Conservation (phyloP, 164 flowering plant genomes). For the Magnolia sinica region DNA sequence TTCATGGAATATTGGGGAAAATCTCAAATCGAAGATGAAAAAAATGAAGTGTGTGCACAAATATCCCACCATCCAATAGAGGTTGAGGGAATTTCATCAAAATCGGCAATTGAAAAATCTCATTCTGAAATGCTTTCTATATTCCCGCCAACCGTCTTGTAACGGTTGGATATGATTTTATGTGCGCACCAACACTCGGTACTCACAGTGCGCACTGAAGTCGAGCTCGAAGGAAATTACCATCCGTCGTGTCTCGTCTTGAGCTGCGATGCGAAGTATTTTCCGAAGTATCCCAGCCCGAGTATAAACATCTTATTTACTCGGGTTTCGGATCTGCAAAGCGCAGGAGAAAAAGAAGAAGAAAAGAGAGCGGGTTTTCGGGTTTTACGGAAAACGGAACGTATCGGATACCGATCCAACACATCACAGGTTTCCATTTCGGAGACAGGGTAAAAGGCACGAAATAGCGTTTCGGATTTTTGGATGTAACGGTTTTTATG, state of each 20-base stretch:
- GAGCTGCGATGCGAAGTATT: constrained; percentile 47
- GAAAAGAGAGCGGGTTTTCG: neutral
- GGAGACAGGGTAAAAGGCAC: neutral
- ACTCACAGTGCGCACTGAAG: neutral
- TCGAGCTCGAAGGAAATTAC: constrained; percentile 24
- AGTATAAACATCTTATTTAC: constrained; percentile 52
- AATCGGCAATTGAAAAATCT: no score
- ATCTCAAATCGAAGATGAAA: no score
- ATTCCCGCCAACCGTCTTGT: no score
- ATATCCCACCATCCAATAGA: no score
- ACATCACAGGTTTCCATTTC: constrained; percentile 14
- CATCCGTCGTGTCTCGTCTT: constrained; percentile 39
- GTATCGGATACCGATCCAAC: neutral
- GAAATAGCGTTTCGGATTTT: neutral
- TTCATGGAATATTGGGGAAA: no score
- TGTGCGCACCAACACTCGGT: neutral
- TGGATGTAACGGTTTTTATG: neutral
- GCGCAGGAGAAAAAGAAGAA: neutral
- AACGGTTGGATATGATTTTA: neutral
- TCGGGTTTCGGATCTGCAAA: constrained; percentile 8
- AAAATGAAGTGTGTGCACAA: no score
- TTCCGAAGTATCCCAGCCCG: constrained; percentile 80
- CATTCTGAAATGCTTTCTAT: no score
- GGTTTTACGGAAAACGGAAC: neutral
- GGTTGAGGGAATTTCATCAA: no score